A percentile compares a stretch with the other conserved stretches of the same genome.
These are phyloP conservation scores for Chamaenerion angustifolium DNA, from an alignment of 345 rosid species.

Conservation along the genomic window DNA sequence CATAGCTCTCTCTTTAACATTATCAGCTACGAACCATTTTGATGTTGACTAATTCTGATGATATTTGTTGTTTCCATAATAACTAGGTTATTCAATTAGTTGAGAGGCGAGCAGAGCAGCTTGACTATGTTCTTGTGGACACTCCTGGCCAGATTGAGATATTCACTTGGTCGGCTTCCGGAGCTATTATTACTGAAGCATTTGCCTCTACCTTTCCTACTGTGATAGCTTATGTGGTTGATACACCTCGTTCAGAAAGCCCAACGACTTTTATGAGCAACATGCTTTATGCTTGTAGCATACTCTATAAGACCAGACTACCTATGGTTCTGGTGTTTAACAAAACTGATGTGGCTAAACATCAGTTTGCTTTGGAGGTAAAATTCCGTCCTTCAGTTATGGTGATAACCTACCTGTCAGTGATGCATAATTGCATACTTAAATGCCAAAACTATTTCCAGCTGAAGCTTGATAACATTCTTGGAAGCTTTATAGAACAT, in stretches of 20 bases:
- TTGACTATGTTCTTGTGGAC: conserved; percentile 20
- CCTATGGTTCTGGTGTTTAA: conserved; percentile 33
- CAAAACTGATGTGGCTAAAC: conserved; percentile 25
- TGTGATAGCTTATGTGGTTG: conserved; percentile 31
- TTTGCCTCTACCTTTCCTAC: conserved; percentile 19
- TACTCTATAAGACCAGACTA: conserved; percentile 31
- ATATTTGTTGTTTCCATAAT: neutral
- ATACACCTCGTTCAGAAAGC: conserved; percentile 32
- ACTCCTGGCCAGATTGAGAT: conserved; percentile 21
- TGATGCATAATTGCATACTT: too few species aligned
- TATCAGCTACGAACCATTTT: neutral
- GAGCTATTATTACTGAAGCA: conserved; percentile 18
- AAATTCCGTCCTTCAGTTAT: neutral
- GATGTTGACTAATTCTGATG: neutral
- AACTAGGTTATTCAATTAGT: conserved; percentile 3
- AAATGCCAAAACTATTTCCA: too few species aligned
- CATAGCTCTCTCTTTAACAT: neutral
- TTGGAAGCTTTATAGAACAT: too few species aligned
- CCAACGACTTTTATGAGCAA: conserved; percentile 40
- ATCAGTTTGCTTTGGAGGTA: conserved; percentile 19
- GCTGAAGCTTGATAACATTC: too few species aligned
- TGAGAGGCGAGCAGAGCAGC: conserved; percentile 17
- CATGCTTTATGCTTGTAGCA: conserved; percentile 41
- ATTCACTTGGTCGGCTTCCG: conserved; percentile 19
- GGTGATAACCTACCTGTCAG: too few species aligned